Conservation (phyloP, 805 yeast species). For the Candida boleticola region DNA sequence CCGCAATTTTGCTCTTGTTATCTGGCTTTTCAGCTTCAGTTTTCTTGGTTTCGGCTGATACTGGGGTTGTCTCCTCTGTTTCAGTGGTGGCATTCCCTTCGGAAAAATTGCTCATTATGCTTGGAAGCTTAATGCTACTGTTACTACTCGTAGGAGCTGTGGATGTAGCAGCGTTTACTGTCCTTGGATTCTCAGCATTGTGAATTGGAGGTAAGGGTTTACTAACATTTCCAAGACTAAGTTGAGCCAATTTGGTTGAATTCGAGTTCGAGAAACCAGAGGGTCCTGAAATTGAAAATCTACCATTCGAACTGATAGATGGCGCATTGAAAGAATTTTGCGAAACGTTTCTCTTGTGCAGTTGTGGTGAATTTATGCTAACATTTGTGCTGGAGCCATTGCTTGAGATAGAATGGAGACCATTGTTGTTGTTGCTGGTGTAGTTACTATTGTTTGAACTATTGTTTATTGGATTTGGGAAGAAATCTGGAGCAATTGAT, state of each 20-base stretch:
- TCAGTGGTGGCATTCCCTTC: slow-evolving; percentile 3
- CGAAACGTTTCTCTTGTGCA: slow-evolving; percentile 27
- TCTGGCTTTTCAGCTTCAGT: slow-evolving; percentile 9
- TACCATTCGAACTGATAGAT: slow-evolving; percentile 20
- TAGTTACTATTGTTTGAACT: not conserved
- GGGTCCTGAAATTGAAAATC: slow-evolving; percentile 20
- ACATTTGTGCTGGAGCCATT: slow-evolving; percentile 1
- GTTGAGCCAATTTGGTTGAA: not conserved
- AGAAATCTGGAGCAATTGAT: slow-evolving; percentile 42
- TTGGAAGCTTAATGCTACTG: slow-evolving; percentile 5
- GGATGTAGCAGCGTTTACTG: slow-evolving; percentile 6
- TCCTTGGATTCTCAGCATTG: slow-evolving; percentile 4
- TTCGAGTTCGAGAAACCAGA: slow-evolving; percentile 6
- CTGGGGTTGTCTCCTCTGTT: slow-evolving; percentile 6
- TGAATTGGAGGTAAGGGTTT: slow-evolving; percentile 8
- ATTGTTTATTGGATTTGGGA: slow-evolving; percentile 35
- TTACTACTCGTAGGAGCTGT: slow-evolving; percentile 1
- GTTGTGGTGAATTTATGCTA: slow-evolving; percentile 3
- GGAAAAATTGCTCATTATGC: slow-evolving; percentile 6
- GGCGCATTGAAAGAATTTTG: slow-evolving; percentile 32
- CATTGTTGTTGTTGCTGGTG: not conserved
- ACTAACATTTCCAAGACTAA: slow-evolving; percentile 1
- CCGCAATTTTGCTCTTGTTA: slow-evolving; percentile 27
- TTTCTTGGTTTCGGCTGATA: slow-evolving; percentile 2
- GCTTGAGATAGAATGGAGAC: not conserved